These are phyloP conservation scores for Naematelia encephala DNA, from an alignment of 768 basidiomycete genomes.

Conservation along the genomic window DNA sequence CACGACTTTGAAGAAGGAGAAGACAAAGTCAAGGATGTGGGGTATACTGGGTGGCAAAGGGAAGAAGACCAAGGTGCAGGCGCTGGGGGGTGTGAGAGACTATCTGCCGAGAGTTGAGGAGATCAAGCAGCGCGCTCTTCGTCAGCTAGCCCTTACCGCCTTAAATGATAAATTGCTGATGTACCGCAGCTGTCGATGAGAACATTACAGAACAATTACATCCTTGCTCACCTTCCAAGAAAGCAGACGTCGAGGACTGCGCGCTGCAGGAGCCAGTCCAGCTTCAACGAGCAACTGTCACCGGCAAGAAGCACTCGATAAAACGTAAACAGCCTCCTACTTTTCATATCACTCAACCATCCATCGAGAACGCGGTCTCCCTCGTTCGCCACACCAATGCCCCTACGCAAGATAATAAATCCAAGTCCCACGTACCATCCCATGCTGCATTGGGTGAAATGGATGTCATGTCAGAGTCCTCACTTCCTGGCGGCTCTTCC, in stretches of 20 bases:
- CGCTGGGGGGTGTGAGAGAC: not conserved
- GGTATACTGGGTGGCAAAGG: slow-evolving; percentile 28
- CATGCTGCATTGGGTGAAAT: not conserved
- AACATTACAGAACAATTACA: too few species aligned
- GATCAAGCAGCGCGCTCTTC: not conserved
- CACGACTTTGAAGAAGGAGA: slow-evolving; percentile 30
- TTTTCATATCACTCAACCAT: slow-evolving; percentile 23
- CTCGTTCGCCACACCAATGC: too few species aligned
- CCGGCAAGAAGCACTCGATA: slow-evolving; percentile 5
- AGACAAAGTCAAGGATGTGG: slow-evolving; percentile 42
- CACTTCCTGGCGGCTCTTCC: not conserved
- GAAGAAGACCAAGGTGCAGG: slow-evolving; percentile 18
- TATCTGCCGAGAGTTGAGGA: not conserved
- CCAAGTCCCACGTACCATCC: not conserved
- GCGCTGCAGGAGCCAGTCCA: not conserved
- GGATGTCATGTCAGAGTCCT: not conserved
- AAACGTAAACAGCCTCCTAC: slow-evolving; percentile 5
- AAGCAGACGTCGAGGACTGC: too few species aligned
- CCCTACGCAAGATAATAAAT: not conserved
- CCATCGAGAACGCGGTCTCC: not conserved
- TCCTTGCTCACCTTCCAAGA: too few species aligned
- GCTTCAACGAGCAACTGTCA: not conserved
- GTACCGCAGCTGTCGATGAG: not conserved
- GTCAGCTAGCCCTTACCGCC: not conserved
- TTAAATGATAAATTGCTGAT: not conserved